Conservation (phyloP, 2,329 filamentous ascomycete species). For the Beauveria sp. region DNA sequence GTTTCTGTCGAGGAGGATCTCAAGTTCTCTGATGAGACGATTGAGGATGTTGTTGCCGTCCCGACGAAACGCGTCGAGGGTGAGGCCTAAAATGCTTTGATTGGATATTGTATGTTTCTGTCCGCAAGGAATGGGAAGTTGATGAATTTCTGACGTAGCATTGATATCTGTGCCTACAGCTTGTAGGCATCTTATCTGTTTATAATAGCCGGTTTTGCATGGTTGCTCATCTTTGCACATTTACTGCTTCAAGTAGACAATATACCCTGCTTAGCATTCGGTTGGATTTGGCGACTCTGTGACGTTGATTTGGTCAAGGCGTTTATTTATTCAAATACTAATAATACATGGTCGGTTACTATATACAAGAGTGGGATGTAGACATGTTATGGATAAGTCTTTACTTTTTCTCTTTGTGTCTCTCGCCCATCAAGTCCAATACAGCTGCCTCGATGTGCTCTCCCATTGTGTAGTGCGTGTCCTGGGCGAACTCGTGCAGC, state of each 20-base stretch:
- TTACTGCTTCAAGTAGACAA: slow-evolving; percentile 11
- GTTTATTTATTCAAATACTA: too few relatives aligned
- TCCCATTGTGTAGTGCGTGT: slow-evolving; percentile 26
- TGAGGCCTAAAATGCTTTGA: neutral
- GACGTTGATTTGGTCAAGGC: neutral
- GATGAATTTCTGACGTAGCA: slow-evolving; percentile 6
- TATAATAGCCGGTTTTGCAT: slow-evolving; percentile 5
- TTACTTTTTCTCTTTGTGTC: neutral
- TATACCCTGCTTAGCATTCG: slow-evolving; percentile 12
- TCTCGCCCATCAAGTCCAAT: slow-evolving; percentile 7
- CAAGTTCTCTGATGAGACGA: slow-evolving; percentile 75
- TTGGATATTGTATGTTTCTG: neutral
- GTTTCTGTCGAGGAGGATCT: slow-evolving; percentile 75
- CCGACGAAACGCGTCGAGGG: neutral
- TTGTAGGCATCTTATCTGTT: slow-evolving; percentile 7
- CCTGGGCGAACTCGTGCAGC: slow-evolving; percentile 26
- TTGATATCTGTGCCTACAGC: neutral
- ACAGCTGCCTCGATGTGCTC: slow-evolving; percentile 16
- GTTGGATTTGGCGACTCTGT: neutral
- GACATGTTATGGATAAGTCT: too few relatives aligned
- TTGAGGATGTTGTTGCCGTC: slow-evolving; percentile 53
- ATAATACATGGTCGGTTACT: neutral
- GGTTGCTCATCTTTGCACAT: slow-evolving; percentile 7
- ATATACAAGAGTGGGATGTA: neutral
- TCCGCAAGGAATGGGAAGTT: neutral